phyloP scores from a whole-genome alignment of 768 basidiomycete species.

The Clavaria fumosa region DNA sequence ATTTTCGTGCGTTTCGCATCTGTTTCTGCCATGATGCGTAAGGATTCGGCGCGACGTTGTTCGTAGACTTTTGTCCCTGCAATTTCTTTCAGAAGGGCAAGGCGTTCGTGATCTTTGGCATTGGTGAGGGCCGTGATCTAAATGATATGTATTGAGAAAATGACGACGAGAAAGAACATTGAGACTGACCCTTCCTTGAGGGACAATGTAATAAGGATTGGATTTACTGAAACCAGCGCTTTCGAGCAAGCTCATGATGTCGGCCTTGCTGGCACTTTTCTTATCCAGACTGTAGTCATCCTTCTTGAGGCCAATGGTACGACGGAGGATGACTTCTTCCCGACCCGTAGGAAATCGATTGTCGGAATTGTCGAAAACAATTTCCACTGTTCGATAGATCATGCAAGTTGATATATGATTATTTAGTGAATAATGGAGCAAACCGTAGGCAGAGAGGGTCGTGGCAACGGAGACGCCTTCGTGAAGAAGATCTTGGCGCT shows the following conservation, averaged over 20 bases:
- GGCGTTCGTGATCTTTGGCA: slow-evolving; percentile 87
- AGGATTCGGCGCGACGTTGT: slow-evolving; percentile 77
- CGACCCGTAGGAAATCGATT: slow-evolving; percentile 87
- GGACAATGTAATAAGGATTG: slow-evolving; percentile 99
- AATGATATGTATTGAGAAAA: slow-evolving; percentile 6
- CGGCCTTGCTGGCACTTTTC: slow-evolving; percentile 90
- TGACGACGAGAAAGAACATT: background rate
- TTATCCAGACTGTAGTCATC: slow-evolving; percentile 96
- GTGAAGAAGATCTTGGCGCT: slow-evolving; percentile 83
- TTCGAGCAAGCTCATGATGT: slow-evolving; percentile 94
- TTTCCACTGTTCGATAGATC: slow-evolving; percentile 44
- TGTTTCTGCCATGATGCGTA: slow-evolving; percentile 96
- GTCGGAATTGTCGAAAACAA: slow-evolving; percentile 91
- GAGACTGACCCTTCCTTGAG: slow-evolving; percentile 77
- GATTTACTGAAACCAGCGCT: slow-evolving; percentile 94
- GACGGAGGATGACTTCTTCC: slow-evolving; percentile 72
- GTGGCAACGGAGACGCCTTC: slow-evolving; percentile 82
- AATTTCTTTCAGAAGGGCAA: slow-evolving; percentile 92
- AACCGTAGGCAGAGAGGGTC: slow-evolving; percentile 85
- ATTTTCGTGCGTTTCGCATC: slow-evolving; percentile 88
- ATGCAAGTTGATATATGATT: background rate
- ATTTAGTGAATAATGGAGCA: slow-evolving; percentile 13
- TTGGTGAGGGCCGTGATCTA: slow-evolving; percentile 95
- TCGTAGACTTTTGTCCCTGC: slow-evolving; percentile 98
- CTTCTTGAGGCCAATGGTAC: slow-evolving; percentile 96